phyloP scores from a whole-genome alignment of 202 grass and related monocot species.

The Panicum virgatum region DNA sequence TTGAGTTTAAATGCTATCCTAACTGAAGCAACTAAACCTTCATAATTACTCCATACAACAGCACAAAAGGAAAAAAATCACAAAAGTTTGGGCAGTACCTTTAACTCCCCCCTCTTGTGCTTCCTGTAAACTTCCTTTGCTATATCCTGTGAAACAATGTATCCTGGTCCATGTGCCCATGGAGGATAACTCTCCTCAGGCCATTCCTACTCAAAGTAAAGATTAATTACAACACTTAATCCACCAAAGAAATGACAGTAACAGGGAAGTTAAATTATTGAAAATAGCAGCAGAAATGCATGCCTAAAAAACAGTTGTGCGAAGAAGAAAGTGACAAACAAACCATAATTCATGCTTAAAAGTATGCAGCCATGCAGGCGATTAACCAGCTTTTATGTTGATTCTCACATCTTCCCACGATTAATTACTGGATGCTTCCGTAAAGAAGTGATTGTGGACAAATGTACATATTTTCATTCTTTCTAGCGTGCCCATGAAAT shows the following conservation, averaged over 20 bases:
- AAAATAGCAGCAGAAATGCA: conserved; percentile 6
- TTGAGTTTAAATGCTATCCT: neutral
- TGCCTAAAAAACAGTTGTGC: conserved; percentile 3
- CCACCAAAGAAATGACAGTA: neutral
- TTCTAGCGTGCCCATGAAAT: neutral
- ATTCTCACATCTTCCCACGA: neutral
- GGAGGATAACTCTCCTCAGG: conserved; percentile 86
- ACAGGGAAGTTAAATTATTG: conserved; percentile 11
- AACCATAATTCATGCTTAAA: neutral
- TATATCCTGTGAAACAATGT: conserved; percentile 85
- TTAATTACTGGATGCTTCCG: neutral
- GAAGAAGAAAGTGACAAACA: conserved; percentile 5
- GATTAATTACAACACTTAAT: conserved; percentile 5
- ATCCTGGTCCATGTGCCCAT: conserved; percentile 98
- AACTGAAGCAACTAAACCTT: neutral
- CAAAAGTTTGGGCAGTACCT: conserved; percentile 52
- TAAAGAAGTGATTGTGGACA: neutral
- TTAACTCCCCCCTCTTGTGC: conserved; percentile 70
- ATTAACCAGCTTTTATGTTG: neutral
- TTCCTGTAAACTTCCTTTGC: conserved; percentile 74
- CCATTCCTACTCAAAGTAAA: conserved; percentile 74
- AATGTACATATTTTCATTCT: neutral
- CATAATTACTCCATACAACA: conserved; percentile 13
- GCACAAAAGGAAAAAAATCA: conserved; percentile 1
- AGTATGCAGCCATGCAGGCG: neutral